Percentiles rank a stretch among this genome's conserved stretches.
These are phyloP conservation scores for Suillus paluster DNA, from an alignment of 768 basidiomycete genomes.

Conservation along the genomic window DNA sequence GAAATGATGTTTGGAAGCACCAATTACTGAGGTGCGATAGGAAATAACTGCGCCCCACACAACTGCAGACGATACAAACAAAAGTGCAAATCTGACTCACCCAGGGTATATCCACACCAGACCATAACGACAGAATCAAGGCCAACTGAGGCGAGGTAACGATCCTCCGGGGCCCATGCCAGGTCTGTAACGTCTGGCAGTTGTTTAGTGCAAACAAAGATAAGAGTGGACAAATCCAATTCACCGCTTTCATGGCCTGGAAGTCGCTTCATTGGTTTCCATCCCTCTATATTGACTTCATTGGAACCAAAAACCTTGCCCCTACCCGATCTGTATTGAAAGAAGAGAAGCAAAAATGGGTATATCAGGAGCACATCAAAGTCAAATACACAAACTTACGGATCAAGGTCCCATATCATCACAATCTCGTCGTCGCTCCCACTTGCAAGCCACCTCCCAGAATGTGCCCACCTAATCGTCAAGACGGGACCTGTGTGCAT, in stretches of 20 bases:
- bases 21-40: neutral
- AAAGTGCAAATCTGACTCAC: slow-evolving; percentile 45
- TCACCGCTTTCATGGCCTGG: slow-evolving; percentile 94
- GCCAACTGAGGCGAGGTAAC: slow-evolving; percentile 92
- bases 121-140: slow-evolving; percentile 90
- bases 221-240: slow-evolving; percentile 25
- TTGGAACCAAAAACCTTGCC: slow-evolving; percentile 94
- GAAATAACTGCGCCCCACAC: neutral
- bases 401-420: slow-evolving; percentile 97
- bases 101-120: slow-evolving; percentile 93
- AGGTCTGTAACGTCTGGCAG: slow-evolving; percentile 88
- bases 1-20: neutral
- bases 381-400: slow-evolving; percentile 56
- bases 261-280: slow-evolving; percentile 91
- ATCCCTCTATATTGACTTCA: slow-evolving; percentile 95
- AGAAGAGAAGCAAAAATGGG: slow-evolving; percentile 11
- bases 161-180: slow-evolving; percentile 93
- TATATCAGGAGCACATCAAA: slow-evolving; percentile 10
- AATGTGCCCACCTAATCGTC: slow-evolving; percentile 91
- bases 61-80: neutral
- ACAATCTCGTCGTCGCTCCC: slow-evolving; percentile 96
- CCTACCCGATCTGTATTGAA: slow-evolving; percentile 60
- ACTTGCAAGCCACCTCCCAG: slow-evolving; percentile 91
- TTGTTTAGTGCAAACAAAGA: slow-evolving; percentile 11
- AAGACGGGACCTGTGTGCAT: slow-evolving; percentile 96